phyloP scores from a whole-genome alignment of 768 basidiomycete genomes.

The Clitopilus hobsonii region DNA sequence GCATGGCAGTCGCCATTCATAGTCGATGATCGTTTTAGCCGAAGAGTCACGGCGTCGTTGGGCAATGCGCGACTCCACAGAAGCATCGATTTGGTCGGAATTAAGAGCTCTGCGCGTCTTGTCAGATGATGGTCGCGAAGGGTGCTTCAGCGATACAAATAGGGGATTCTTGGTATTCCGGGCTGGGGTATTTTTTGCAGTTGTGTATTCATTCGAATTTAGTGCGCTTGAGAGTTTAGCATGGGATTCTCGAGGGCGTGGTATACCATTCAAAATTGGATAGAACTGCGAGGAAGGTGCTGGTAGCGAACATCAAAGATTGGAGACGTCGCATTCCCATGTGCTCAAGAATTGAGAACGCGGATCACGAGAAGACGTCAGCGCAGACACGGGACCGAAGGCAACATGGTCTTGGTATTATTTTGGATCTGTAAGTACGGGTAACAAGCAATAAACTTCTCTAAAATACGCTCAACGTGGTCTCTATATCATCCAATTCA shows the following conservation, averaged over 20 bases:
- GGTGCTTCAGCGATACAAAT: not conserved
- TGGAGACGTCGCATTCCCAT: not conserved
- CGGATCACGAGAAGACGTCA: not conserved
- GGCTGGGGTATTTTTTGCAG: too few relatives aligned
- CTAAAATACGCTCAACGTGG: not conserved
- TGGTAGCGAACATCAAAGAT: not conserved
- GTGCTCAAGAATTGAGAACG: not conserved
- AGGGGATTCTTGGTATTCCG: not conserved
- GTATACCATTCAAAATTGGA: not conserved
- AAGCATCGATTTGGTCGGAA: not conserved
- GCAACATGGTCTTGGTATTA: not conserved
- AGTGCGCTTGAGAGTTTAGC: not conserved
- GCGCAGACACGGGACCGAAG: not conserved
- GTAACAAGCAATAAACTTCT: too few relatives aligned
- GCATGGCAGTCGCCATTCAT: not conserved
- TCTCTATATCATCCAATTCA: not conserved
- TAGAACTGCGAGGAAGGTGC: too few relatives aligned
- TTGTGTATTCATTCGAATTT: too few relatives aligned
- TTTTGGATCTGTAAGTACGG: too few relatives aligned
- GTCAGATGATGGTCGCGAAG: not conserved
- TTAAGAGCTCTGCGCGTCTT: not conserved
- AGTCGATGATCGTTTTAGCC: not conserved
- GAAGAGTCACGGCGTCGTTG: not conserved
- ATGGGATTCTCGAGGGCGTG: not conserved
- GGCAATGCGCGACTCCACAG: not conserved